Percentiles rank a stretch among this genome's conserved stretches.
Conservation (phyloP, 305 asterid species). For the Solanum hybrid region DNA sequence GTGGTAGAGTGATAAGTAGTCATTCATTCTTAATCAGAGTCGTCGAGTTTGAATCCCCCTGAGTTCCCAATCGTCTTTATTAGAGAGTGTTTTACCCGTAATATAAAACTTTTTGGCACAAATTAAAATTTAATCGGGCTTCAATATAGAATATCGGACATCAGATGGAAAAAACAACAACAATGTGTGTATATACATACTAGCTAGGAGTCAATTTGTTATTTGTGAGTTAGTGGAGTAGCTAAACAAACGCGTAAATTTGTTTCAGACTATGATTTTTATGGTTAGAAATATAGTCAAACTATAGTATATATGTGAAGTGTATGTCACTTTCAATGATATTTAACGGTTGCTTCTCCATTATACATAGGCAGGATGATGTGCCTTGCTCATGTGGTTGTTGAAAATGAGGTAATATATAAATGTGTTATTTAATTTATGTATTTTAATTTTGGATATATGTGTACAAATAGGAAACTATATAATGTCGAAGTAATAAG, state of each 20-base stretch:
- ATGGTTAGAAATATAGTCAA: neutral
- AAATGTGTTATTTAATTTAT: neutral
- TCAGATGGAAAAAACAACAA: neutral
- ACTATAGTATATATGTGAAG: neutral
- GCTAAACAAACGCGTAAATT: neutral
- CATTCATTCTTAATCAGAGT: too few relatives aligned
- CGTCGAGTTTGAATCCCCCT: too few relatives aligned
- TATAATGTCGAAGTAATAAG: neutral
- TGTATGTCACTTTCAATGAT: neutral
- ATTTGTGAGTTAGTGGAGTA: neutral
- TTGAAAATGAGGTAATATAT: neutral
- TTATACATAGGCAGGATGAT: neutral
- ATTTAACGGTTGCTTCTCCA: neutral
- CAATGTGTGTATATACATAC: neutral
- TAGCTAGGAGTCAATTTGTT: neutral
- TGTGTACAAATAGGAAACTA: neutral
- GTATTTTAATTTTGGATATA: too few relatives aligned
- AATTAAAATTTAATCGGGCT: too few relatives aligned
- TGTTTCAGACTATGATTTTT: neutral
- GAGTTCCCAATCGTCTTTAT: too few relatives aligned
- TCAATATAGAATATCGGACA: too few relatives aligned
- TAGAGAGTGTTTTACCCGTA: too few relatives aligned
- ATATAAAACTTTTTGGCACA: too few relatives aligned
- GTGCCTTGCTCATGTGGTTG: neutral
- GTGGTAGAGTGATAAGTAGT: neutral